phyloP scores from a whole-genome alignment of 129 eudicot species.

The Artemisia argyi region DNA sequence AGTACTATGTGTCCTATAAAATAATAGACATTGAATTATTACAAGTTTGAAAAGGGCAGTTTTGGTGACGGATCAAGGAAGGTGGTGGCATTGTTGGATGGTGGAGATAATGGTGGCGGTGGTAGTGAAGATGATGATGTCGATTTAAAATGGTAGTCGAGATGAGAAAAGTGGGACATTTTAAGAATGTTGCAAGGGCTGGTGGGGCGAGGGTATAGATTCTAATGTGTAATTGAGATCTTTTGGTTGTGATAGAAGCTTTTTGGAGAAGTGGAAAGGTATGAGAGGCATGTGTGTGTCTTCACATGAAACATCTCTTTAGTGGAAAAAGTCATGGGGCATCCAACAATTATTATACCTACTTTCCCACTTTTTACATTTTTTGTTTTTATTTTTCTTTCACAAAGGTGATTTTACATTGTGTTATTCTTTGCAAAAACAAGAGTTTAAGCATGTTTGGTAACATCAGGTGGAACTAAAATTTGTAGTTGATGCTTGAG shows the following conservation, averaged over 20 bases:
- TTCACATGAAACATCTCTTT: slow-evolving; percentile 44
- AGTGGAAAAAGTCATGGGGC: slow-evolving; percentile 39
- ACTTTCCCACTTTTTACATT: slow-evolving; percentile 13
- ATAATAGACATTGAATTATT: not conserved
- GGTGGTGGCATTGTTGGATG: slow-evolving; percentile 30
- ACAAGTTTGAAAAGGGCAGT: not conserved
- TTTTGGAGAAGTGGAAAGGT: slow-evolving; percentile 44
- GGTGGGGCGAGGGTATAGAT: slow-evolving; percentile 45
- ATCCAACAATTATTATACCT: slow-evolving; percentile 37
- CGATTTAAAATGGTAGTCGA: slow-evolving; percentile 11
- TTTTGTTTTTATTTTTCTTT: not conserved
- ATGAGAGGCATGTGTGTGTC: slow-evolving; percentile 50
- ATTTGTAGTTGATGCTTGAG: no score
- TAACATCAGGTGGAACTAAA: no score
- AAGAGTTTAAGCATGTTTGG: no score
- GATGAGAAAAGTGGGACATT: slow-evolving; percentile 19
- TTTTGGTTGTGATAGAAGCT: slow-evolving; percentile 36
- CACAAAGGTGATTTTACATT: not conserved
- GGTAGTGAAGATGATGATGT: slow-evolving; percentile 19
- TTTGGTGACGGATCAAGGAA: not conserved
- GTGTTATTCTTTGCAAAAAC: no score
- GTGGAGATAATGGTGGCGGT: slow-evolving; percentile 30
- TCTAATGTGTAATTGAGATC: slow-evolving; percentile 40
- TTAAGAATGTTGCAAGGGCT: slow-evolving; percentile 15
- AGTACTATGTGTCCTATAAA: no score